Evolutionary conservation across 208 protist genomes (phyloP).

Genomic region (Blechomonas ayalai): DNA sequence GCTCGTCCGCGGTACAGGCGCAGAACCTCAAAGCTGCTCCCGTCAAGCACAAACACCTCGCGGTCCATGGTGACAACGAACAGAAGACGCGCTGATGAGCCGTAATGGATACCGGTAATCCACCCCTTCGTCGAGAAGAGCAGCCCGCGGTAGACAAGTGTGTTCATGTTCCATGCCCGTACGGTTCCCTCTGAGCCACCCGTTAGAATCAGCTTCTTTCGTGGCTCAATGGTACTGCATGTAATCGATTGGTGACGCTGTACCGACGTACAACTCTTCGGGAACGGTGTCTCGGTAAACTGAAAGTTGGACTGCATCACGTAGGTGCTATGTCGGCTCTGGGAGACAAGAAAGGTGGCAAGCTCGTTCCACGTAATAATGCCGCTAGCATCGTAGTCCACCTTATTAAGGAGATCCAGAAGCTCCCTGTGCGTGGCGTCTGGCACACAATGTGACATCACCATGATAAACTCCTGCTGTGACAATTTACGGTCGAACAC

Average conservation of each 20-base stretch:
- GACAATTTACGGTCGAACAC: slow-evolving; percentile 20
- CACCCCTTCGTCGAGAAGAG: slow-evolving; percentile 52
- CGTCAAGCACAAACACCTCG: slow-evolving; percentile 54
- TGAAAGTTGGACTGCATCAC: slow-evolving; percentile 38
- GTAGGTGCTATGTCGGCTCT: slow-evolving; percentile 47
- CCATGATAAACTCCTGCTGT: slow-evolving; percentile 18
- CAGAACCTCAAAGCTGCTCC: slow-evolving; percentile 56
- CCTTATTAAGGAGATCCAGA: slow-evolving; percentile 54
- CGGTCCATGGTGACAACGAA: slow-evolving; percentile 69
- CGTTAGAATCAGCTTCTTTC: slow-evolving; percentile 51
- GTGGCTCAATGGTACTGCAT: slow-evolving; percentile 31
- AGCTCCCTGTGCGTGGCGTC: slow-evolving; percentile 30
- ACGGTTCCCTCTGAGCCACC: slow-evolving; percentile 67
- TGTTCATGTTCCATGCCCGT: slow-evolving; percentile 53
- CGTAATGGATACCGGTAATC: slow-evolving; percentile 74
- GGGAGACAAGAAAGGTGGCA: slow-evolving; percentile 64
- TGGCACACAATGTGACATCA: slow-evolving; percentile 21
- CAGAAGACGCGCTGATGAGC: slow-evolving; percentile 23
- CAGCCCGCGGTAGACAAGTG: slow-evolving; percentile 42
- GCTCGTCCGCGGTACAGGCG: slow-evolving; percentile 61
- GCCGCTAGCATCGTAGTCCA: slow-evolving; percentile 61
- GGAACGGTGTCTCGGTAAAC: slow-evolving; percentile 29
- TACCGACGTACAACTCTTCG: slow-evolving; percentile 9
- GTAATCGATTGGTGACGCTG: slow-evolving; percentile 25
- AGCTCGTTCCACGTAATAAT: slow-evolving; percentile 71